These are phyloP conservation scores for Metschnikowia peoriensis DNA, from an alignment of 805 yeast genomes.

Conservation along the genomic window DNA sequence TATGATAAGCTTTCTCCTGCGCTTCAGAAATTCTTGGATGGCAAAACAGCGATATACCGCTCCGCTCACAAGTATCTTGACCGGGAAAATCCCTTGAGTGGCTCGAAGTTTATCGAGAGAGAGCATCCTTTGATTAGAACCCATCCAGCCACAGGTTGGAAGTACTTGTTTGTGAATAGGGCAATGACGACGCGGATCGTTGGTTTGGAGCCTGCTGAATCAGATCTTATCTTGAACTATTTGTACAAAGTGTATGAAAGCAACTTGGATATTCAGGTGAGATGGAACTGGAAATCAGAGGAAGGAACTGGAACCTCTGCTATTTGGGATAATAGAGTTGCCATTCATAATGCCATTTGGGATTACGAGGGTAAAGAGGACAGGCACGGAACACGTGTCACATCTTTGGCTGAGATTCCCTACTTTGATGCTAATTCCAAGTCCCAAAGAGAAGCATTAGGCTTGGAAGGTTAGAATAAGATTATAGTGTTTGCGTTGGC, in stretches of 20 bases:
- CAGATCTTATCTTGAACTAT: constrained; percentile 10
- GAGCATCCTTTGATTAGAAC: constrained; percentile 28
- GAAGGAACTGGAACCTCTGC: constrained; percentile 48
- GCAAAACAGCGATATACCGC: constrained; percentile 46
- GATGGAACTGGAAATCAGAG: constrained; percentile 12
- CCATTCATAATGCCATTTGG: constrained; percentile 50
- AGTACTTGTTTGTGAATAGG: constrained; percentile 25
- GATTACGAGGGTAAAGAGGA: constrained; percentile 44
- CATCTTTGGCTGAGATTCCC: constrained; percentile 52
- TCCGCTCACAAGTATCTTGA: constrained; percentile 39
- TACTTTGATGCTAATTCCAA: constrained; percentile 47
- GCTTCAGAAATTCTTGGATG: constrained; percentile 48
- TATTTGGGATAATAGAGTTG: constrained; percentile 57
- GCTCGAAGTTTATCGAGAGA: constrained; percentile 25
- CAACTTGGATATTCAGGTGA: constrained; percentile 48
- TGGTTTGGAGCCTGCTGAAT: constrained; percentile 26
- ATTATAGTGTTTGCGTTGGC: too few relatives aligned
- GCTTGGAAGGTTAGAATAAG: background rate
- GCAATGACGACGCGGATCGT: constrained; percentile 26
- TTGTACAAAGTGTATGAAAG: constrained; percentile 10
- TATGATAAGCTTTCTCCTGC: constrained; percentile 53
- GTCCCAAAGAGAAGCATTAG: constrained; percentile 49
- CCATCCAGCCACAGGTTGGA: constrained; percentile 32
- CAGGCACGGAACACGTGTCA: constrained; percentile 37
- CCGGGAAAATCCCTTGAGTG: constrained; percentile 29